Evolutionary conservation across 331 rosid genomes (phyloP), one percentile per base, ranked within the genome.

Genomic region (Quercus lobata): DNA sequence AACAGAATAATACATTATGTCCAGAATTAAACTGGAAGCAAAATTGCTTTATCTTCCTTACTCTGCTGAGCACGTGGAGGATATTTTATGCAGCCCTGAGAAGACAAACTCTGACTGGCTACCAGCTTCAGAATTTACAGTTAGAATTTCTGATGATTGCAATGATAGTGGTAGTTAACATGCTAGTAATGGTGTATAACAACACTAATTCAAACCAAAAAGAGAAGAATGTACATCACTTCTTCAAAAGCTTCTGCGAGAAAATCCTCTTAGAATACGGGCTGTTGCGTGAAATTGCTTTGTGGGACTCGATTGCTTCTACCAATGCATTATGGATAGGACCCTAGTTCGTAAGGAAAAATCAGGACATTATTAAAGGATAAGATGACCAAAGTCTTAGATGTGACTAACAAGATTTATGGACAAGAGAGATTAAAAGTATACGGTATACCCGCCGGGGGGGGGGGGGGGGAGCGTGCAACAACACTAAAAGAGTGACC

Each of bases 181-280:
- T 79, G 46, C 58, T 52, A 62, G 34, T 58, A 54, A 71, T 74
- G 77, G 80, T 6, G 78, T 70, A 81, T 78, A 77, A 77, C 79
- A 88, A 49, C 66, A 71, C 22, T 34, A 75, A 75, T 78, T 83
- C 77, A 70, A 57, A 70, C 29, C 29, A 81, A 75, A 14, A 46
- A 68, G 57, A 73, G 21, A 81, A 46, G 65, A 84, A 83, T 83
- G 37, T 84, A 82, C 84, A 86, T 90, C 88, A 86, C 82, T 84
- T 86, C 88, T 86, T 90, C 76, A 76, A 73, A 84, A 88, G 85
- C 82, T 86, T 90, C 81, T 82, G 87, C 6, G 90, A 88, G 83
- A 88, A 86, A 81, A 90, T 83, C 88, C 74, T 83, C 90, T 88
- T 88, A 2, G 90, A 90, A 79, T 86, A 90, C 0, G 92, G 94